phyloP scores from a whole-genome alignment of 1,284 basidiomycete species.

The Heterobasidion parviporum region DNA sequence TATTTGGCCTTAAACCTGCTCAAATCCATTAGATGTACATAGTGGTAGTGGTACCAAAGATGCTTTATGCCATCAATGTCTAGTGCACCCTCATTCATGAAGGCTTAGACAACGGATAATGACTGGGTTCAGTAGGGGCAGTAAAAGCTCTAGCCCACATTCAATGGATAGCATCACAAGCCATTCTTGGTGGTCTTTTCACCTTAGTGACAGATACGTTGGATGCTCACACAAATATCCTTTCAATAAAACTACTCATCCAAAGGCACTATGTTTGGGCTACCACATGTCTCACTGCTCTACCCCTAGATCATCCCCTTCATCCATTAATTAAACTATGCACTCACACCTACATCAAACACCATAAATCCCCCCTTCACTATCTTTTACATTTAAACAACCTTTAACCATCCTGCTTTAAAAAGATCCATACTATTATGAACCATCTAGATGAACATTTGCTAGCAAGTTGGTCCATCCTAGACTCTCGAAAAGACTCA shows the following conservation, averaged over 20 bases:
- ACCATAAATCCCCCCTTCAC: conserved; percentile 14
- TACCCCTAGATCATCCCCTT: conserved; percentile 27
- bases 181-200: background rate
- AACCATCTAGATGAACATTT: conserved; percentile 8
- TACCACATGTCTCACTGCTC: conserved; percentile 16
- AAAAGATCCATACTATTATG: conserved; percentile 10
- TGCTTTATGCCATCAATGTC: background rate
- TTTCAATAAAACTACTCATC: background rate
- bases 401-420: conserved; percentile 3
- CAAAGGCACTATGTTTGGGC: background rate
- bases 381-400: conserved; percentile 14
- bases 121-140: background rate
- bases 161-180: background rate
- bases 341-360: conserved; percentile 4
- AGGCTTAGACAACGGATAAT: too few species aligned
- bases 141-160: background rate
- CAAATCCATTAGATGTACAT: background rate
- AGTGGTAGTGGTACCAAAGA: background rate
- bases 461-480: conserved; percentile 2
- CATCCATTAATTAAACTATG: conserved; percentile 6
- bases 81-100: background rate
- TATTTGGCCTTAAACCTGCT: background rate
- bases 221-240: background rate
- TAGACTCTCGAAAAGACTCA: background rate
- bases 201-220: background rate